phyloP scores from a whole-genome alignment of 106 monocot species.

The Acorus gramineus region DNA sequence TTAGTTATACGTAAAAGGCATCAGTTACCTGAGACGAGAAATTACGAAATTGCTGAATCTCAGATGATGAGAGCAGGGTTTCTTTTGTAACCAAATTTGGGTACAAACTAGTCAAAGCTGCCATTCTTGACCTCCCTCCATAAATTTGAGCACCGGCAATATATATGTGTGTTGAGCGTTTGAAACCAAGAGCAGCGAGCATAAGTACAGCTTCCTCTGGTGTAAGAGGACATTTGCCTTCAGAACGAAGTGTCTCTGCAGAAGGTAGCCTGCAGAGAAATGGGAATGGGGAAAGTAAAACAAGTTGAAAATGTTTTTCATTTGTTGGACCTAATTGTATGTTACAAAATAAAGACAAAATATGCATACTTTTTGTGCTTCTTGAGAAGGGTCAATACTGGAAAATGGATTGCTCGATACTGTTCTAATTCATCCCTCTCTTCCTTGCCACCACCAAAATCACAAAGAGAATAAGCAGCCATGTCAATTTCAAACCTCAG shows the following conservation, averaged over 20 bases:
- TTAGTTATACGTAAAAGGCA: neutral
- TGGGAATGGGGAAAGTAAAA: neutral
- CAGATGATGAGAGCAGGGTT: conserved; percentile 61
- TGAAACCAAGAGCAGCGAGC: conserved; percentile 90
- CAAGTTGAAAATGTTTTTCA: too few relatives aligned
- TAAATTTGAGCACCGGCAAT: conserved; percentile 93
- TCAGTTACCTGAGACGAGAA: conserved; percentile 71
- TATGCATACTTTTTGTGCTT: conserved; percentile 56
- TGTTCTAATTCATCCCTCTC: conserved; percentile 88
- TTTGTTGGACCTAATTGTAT: neutral
- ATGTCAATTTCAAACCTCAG: conserved; percentile 99
- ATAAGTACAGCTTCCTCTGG: conserved; percentile 97
- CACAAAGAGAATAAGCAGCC: conserved; percentile 96
- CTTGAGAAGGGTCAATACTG: conserved; percentile 51
- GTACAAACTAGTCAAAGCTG: conserved; percentile 67
- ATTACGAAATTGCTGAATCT: conserved; percentile 67
- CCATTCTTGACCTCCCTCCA: conserved; percentile 84
- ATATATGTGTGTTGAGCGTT: conserved; percentile 68
- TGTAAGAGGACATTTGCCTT: conserved; percentile 89
- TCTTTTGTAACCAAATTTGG: conserved; percentile 86
- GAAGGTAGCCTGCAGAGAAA: conserved; percentile 54
- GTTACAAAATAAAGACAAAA: neutral
- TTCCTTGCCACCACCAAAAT: conserved; percentile 94
- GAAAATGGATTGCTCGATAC: conserved; percentile 79
- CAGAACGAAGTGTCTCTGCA: conserved; percentile 58